Evolutionary conservation across 148 eudicot species (phyloP), one percentile per base, ranked within the genome.

Genomic region (Tetragonia tetragonoides): DNA sequence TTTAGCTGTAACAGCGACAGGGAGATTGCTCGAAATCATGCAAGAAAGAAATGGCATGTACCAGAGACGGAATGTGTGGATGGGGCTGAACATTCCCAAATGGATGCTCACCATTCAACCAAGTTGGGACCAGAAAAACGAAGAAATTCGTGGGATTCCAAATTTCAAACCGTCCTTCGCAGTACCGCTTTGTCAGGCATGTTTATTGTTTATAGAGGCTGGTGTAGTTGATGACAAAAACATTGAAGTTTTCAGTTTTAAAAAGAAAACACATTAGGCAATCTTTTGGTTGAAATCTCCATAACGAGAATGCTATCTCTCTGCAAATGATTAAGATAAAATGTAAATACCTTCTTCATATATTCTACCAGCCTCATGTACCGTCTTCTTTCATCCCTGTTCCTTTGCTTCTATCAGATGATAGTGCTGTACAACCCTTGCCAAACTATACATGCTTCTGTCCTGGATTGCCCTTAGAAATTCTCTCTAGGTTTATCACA

Each of bases 121-220:
- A 80, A 82, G 64, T 75, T 80, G 73, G 88, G 83, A 68, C 89
- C 78, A 74, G 92, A 88, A 41, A 87, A 89, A 72, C 84, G 85
- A 40, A 88, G 83, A 74, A 84, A 66, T 73, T 71, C 80, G 39
- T 70, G 86, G 82, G 89, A 87, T 84, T 88, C 91, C 65, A 89
- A 86, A 81, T 83, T 81, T 53, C 90, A 85, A 74, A 84, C 84
- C 78, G 89, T 76, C 18, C 77, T 87, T 66, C 84, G 86, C 20
- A 83, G 78, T 76, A 81, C 85, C 69, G 77, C 62, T 74, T 81
- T 83, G 78, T 72, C 91, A 70, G 94, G 94, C 90, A 74, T 69
- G 81, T 15, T 53, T 60, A 34, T 68, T 14, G 62, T 73, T 66
- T 10, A 38, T 16, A 16, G 39, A 49, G 20, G 64, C 21, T 41